Conservation (phyloP, 2,329 filamentous ascomycete genomes). For the Ampelomyces quisqualis region DNA sequence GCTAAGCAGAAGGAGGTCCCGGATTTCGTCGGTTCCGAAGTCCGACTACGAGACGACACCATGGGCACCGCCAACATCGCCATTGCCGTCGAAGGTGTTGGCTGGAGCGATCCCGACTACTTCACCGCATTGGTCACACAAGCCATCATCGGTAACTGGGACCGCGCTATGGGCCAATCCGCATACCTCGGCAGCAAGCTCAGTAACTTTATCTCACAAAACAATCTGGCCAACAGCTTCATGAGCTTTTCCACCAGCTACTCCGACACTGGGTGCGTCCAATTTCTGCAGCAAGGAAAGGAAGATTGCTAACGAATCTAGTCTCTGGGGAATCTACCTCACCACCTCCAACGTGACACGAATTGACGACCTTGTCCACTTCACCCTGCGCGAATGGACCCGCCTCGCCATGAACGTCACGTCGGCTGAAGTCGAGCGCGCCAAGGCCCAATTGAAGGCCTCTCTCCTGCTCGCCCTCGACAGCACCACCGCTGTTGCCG, state of each 20-base stretch:
- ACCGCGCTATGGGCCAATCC: constrained; percentile 97
- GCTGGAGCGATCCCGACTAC: constrained; percentile 99
- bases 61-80: constrained; percentile 96
- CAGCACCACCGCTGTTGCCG: constrained; percentile 93
- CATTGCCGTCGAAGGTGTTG: constrained; percentile 97
- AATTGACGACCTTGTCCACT: constrained; percentile 96
- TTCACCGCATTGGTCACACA: constrained; percentile 97
- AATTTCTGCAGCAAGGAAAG: not conserved
- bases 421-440: constrained; percentile 91
- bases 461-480: constrained; percentile 96
- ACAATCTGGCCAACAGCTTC: constrained; percentile 98
- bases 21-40: constrained; percentile 94
- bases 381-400: constrained; percentile 97
- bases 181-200: constrained; percentile 98
- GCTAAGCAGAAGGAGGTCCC: constrained; percentile 81
- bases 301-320: constrained; percentile 47
- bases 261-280: constrained; percentile 90
- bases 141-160: constrained; percentile 99
- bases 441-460: constrained; percentile 98
- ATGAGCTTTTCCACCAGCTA: constrained; percentile 99
- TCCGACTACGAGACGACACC: constrained; percentile 93
- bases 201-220: constrained; percentile 88
- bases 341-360: constrained; percentile 84
- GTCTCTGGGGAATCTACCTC: constrained; percentile 99
- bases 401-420: constrained; percentile 86